phyloP scores from a whole-genome alignment of 805 yeast species.

The Priceomyces haplophilus region DNA sequence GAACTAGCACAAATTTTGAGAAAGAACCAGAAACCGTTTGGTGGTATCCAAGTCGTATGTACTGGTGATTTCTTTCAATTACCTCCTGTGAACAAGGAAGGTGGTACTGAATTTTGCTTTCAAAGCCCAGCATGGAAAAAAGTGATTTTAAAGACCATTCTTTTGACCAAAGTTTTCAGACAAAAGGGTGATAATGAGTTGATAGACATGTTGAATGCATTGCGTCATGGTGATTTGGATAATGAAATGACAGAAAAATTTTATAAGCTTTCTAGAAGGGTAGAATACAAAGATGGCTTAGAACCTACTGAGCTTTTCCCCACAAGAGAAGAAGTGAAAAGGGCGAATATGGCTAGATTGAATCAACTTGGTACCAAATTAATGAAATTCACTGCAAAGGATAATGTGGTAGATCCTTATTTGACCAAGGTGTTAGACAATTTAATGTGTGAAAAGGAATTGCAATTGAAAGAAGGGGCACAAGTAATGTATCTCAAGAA shows the following conservation, averaged over 20 bases:
- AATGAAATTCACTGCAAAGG: conserved; percentile 41
- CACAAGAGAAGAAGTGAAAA: conserved; percentile 79
- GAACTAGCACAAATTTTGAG: conserved; percentile 58
- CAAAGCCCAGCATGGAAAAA: conserved; percentile 68
- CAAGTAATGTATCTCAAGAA: conserved; percentile 95
- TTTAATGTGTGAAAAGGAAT: conserved; percentile 65
- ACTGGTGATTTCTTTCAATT: conserved; percentile 97
- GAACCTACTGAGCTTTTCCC: conserved; percentile 88
- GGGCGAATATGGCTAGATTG: conserved; percentile 54
- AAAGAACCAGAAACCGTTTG: conserved; percentile 66
- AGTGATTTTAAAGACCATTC: conserved; percentile 61
- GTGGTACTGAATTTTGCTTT: conserved; percentile 59
- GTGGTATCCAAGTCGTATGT: conserved; percentile 85
- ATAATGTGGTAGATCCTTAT: conserved; percentile 22
- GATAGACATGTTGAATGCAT: conserved; percentile 73
- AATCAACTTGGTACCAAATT: conserved; percentile 45
- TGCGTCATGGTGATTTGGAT: conserved; percentile 69
- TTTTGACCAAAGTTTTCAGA: conserved; percentile 79
- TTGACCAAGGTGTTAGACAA: conserved; percentile 44
- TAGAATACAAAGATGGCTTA: conserved; percentile 67
- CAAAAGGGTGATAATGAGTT: conserved; percentile 78
- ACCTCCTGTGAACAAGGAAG: conserved; percentile 72
- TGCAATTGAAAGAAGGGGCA: conserved; percentile 75
- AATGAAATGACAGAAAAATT: conserved; percentile 49
- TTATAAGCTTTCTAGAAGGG: conserved; percentile 51